Percentiles rank a stretch among this genome's conserved stretches.
phyloP scores from a whole-genome alignment of 495 filamentous ascomycete species.

The Lasiosphaeria miniovina region DNA sequence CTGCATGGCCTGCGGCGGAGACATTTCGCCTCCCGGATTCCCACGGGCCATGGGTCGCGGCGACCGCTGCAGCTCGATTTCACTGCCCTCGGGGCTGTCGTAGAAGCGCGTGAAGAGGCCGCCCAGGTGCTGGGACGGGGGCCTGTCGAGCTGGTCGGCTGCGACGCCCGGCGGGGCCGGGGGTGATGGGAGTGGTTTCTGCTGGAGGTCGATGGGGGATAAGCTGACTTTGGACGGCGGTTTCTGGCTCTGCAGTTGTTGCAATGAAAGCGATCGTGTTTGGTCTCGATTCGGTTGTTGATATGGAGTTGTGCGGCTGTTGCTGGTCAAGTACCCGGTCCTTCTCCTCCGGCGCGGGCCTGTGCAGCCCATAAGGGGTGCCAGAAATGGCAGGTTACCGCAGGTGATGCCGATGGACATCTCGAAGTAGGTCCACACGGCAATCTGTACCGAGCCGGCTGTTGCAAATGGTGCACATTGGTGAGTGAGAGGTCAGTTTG shows the following conservation, averaged over 20 bases:
- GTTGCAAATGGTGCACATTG: neutral
- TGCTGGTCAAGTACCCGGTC: neutral
- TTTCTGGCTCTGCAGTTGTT: neutral
- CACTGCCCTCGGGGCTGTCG: neutral
- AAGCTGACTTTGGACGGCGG: neutral
- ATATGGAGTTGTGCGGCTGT: neutral
- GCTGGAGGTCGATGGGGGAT: neutral
- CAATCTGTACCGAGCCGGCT: conserved; percentile 13
- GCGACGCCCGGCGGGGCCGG: neutral
- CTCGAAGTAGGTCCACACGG: conserved; percentile 22
- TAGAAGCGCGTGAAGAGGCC: conserved; percentile 2
- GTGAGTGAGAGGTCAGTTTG: neutral
- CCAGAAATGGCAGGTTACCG: conserved; percentile 21
- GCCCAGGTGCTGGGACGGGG: neutral
- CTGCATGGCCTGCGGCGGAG: too few relatives aligned
- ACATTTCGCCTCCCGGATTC: too few relatives aligned
- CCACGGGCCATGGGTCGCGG: too few relatives aligned
- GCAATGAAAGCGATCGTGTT: neutral
- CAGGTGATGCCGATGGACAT: conserved; percentile 22
- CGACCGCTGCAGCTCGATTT: neutral
- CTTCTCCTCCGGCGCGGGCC: conserved; percentile 3
- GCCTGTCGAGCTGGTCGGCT: too few relatives aligned
- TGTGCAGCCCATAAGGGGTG: conserved; percentile 12
- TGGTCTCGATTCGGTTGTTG: neutral
- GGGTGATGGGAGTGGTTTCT: neutral